Conservation (phyloP, 2,329 filamentous ascomycete species). For the Aspergillus thermomutatus region DNA sequence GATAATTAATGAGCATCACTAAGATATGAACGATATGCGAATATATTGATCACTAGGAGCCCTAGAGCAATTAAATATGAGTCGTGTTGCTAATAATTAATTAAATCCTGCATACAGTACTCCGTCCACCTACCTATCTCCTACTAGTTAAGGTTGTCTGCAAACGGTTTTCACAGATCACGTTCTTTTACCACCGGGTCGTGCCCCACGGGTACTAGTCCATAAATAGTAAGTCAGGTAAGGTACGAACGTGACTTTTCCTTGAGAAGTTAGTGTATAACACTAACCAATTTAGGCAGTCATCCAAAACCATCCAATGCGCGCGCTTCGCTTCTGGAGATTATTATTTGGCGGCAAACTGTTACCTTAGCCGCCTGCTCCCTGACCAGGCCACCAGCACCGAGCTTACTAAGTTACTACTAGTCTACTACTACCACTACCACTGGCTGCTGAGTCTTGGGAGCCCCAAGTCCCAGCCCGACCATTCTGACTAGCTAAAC, state of each 20-base stretch:
- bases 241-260: background rate
- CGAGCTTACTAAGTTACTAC: background rate
- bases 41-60: too few species aligned
- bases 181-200: background rate
- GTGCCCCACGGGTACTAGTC: background rate
- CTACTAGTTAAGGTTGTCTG: background rate
- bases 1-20: background rate
- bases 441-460: background rate
- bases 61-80: too few species aligned
- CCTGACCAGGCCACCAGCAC: too few species aligned
- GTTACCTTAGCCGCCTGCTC: background rate
- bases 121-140: too few species aligned
- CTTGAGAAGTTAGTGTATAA: background rate
- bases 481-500: too few species aligned
- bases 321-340: background rate
- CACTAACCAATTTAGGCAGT: background rate
- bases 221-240: background rate
- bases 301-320: background rate
- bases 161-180: background rate
- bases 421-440: background rate
- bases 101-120: too few species aligned
- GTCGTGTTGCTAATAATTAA: too few species aligned
- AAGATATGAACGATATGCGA: too few species aligned
- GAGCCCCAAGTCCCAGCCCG: background rate
- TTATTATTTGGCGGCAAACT: background rate